phyloP scores from a whole-genome alignment of 306 rosid species.

The Cucumis sativus region DNA sequence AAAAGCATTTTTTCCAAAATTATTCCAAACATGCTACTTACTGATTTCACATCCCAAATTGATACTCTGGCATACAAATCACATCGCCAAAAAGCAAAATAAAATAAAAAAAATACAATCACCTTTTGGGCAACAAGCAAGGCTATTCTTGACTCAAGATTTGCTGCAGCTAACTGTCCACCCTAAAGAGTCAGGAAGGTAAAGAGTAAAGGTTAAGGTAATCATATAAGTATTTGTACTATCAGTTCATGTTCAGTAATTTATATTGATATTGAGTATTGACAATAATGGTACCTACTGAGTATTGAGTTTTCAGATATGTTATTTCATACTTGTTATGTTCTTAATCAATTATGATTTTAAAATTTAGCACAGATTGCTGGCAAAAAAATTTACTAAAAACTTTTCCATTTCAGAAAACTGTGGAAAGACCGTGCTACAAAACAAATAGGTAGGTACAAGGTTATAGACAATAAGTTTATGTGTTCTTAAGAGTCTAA shows the following conservation, averaged over 20 bases:
- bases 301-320: background rate
- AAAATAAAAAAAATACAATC: background rate
- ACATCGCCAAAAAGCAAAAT: background rate
- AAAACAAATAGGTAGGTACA: background rate
- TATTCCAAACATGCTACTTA: no score
- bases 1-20: no score
- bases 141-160: slow-evolving; percentile 79
- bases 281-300: no score
- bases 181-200: slow-evolving; percentile 47
- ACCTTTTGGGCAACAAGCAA: slow-evolving; percentile 91
- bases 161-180: slow-evolving; percentile 67
- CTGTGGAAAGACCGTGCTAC: background rate
- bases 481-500: background rate
- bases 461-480: background rate
- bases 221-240: no score
- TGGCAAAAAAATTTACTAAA: background rate
- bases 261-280: no score
- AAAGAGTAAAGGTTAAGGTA: slow-evolving; percentile 8
- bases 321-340: background rate
- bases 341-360: background rate
- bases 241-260: no score
- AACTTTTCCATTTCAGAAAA: background rate
- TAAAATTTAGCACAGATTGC: background rate
- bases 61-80: background rate
- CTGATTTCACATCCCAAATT: background rate